Conservation (phyloP, 345 rosid species). For the Pelargonium nanum region DNA sequence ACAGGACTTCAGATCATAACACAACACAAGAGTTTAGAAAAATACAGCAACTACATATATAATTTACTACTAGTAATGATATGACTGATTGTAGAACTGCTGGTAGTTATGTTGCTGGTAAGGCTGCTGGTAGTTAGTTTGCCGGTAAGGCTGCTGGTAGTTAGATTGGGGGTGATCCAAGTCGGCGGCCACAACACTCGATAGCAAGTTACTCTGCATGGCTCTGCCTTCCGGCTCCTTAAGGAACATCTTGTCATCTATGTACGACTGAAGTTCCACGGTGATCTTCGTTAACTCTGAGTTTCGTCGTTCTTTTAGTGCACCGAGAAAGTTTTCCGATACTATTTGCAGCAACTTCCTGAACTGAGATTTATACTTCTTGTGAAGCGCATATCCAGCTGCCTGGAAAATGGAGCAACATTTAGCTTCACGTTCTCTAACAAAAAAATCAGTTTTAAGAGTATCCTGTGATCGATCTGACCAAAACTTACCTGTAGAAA, state of each 20-base stretch:
- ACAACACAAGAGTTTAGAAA: no score
- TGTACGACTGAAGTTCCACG: constrained; percentile 38
- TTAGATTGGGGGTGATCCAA: constrained; percentile 14
- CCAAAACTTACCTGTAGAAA: constrained; percentile 50
- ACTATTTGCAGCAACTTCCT: constrained; percentile 45
- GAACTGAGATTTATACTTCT: constrained; percentile 59
- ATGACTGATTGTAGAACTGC: neutral
- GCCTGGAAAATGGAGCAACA: constrained; percentile 27
- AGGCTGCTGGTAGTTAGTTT: neutral
- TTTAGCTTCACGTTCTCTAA: neutral
- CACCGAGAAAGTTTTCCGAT: constrained; percentile 42
- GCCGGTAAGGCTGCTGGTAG: constrained; percentile 1
- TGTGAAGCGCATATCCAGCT: constrained; percentile 68
- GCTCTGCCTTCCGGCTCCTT: constrained; percentile 61
- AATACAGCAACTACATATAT: no score
- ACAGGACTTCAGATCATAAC: no score
- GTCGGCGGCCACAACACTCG: constrained; percentile 33
- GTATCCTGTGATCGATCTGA: neutral
- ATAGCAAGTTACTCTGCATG: constrained; percentile 27
- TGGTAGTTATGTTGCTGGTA: no score
- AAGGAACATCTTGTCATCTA: constrained; percentile 48
- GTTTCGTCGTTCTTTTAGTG: constrained; percentile 38
- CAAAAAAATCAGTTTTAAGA: neutral
- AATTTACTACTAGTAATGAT: neutral
- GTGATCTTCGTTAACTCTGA: constrained; percentile 32